phyloP scores from a whole-genome alignment of 129 eudicot species.

The Artemisia annua region DNA sequence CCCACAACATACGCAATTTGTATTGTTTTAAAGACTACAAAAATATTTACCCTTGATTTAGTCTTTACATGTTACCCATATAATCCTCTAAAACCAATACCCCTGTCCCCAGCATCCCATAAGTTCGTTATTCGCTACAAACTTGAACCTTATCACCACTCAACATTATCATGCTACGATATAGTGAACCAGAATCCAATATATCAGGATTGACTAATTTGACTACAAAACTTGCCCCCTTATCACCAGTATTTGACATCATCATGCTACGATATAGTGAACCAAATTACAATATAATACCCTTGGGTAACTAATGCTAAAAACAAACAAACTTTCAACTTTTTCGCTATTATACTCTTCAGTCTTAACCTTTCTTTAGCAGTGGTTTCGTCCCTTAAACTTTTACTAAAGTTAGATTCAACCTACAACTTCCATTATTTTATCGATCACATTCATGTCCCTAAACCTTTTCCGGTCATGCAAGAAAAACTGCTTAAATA shows the following conservation, averaged over 20 bases:
- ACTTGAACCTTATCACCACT: not conserved
- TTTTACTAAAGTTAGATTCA: no score
- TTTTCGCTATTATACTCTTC: no score
- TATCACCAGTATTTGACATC: not conserved
- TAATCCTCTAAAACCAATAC: not conserved
- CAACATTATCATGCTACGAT: slow-evolving; percentile 6
- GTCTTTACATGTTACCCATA: not conserved
- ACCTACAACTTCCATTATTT: no score
- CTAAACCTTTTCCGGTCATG: no score
- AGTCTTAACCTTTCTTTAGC: no score
- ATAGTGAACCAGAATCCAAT: not conserved
- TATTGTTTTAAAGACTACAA: not conserved
- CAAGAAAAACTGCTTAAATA: no score
- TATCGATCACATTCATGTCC: no score
- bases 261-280: slow-evolving; percentile 5
- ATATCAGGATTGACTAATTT: not conserved
- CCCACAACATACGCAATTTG: not conserved
- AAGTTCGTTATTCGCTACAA: not conserved
- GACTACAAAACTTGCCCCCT: not conserved
- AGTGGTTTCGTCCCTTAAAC: no score
- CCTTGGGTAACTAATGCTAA: not conserved
- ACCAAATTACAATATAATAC: not conserved
- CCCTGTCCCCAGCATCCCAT: not conserved
- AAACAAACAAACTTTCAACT: no score
- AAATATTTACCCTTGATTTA: not conserved